Evolutionary conservation across 2,329 filamentous ascomycete genomes (phyloP), one percentile per base, ranked within the genome.

Genomic region (Ceratocystis papillata): DNA sequence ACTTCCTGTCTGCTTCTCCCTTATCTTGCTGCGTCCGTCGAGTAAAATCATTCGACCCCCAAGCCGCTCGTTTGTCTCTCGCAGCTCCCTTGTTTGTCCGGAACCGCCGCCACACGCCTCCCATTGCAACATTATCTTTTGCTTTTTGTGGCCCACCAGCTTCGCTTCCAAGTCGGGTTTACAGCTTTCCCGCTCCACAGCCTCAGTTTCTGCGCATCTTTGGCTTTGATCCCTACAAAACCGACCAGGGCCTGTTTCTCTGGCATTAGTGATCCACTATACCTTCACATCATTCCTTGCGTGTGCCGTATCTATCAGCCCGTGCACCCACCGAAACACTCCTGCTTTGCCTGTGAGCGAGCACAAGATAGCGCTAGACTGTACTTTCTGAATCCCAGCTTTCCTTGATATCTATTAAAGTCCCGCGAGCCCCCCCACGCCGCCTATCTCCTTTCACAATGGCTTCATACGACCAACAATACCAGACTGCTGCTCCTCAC

Each of bases 391-490:
- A 37, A 37, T n/a, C 55, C 55, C 17, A 59, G 55, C 55, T 37
- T 37, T 17, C 37, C 3, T 12, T 45, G 17, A 48, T 57, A 28
- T 64, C 55, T 67, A 67, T 67, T 67, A 67, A 67, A 67, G 66
- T 57, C 66, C 62, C 64, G 62, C 62, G 62, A 46, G 44, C 59
- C 66, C 28, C 66, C 66, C 66, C 60, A 28, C 55, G 62, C 57
- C 30, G 66, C 62, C 48, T 30, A 30, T 48, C 15, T 12, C 10
- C 28, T 62, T 44, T 33, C 48, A 67, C 64, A n/a, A 67, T 67
- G 66, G 63, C 66, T 61, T 65, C 66, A 50, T 67, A 65, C 59
- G 63, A 67, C 48, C 66, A 67, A 25, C 50, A 62, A 41, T 59
- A 62, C 20, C 60, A 64, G 6, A 15, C 59, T 63, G 44, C 28